Conservation (phyloP, 2,329 filamentous ascomycete genomes). For the Cryphonectria carpinicola region DNA sequence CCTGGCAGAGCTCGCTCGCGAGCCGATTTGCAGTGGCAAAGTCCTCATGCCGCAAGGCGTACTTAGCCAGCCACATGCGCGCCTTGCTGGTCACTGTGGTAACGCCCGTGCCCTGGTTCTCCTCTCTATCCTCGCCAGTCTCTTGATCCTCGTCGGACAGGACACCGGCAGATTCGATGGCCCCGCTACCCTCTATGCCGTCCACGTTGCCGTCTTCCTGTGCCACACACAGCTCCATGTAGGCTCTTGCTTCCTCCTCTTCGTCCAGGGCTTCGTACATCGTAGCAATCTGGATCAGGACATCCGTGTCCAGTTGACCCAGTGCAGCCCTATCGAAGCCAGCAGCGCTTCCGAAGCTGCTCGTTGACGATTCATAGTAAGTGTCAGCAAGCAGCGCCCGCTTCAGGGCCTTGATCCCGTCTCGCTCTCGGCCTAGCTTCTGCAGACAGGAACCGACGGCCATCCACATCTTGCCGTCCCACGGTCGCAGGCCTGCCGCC, state of each 20-base stretch:
- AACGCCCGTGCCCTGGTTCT: constrained; percentile 72
- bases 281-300: constrained; percentile 84
- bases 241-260: constrained; percentile 79
- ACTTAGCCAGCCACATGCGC: constrained; percentile 88
- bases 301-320: constrained; percentile 81
- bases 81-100: constrained; percentile 91
- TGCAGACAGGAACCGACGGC: constrained; percentile 91
- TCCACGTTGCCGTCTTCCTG: constrained; percentile 72
- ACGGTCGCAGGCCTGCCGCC: constrained; percentile 88
- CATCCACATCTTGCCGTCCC: constrained; percentile 99
- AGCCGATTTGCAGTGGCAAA: constrained; percentile 77
- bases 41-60: constrained; percentile 76
- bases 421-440: constrained; percentile 83
- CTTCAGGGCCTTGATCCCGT: constrained; percentile 94
- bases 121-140: constrained; percentile 44
- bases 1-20: constrained; percentile 89
- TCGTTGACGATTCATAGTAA: constrained; percentile 71
- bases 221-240: constrained; percentile 94
- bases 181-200: constrained; percentile 52
- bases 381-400: constrained; percentile 86
- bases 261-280: constrained; percentile 85
- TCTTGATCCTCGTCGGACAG: constrained; percentile 43
- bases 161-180: constrained; percentile 51
- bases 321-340: constrained; percentile 54
- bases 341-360: constrained; percentile 55